Base-by-base conservation (phyloP, 768 basidiomycete genomes). In the Rhodotorula taiwanensis region DNA sequence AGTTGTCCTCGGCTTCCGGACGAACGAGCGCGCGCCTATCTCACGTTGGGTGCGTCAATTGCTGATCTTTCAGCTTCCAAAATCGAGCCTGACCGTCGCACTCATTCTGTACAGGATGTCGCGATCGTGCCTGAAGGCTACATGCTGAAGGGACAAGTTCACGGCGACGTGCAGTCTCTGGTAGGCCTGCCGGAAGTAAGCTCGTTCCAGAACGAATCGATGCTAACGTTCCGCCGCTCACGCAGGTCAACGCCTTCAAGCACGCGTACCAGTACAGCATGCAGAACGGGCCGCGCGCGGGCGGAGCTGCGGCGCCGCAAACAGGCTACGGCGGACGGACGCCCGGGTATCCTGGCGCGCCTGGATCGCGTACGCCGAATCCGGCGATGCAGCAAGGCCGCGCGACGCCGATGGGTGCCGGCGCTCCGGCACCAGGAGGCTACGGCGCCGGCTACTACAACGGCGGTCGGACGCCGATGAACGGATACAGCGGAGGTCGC, bases 31-130 rank as follows among this genome's bases (percentile, higher is more conserved):
- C 64, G 84, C 90, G 14, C 81, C 83, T 28, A 88, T 97, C 48
- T 88, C 91, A 74, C 88, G 84, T 57, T 97, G 92, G 92, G 93
- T 92, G 76, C 53, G 84, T 78, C n/a, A n/a, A n/a, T n/a, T n/a
- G n/a, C n/a, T n/a, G n/a, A n/a, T n/a, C n/a, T 39, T 16, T 39
- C 36, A 39, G 9, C 36, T 8, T 23, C 25, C 25, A 39, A 55
- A 18, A 52, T 18, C 43, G n/a, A n/a, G n/a, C n/a, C n/a, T n/a
- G n/a, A n/a, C n/a, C n/a, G n/a, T 44, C 7, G 23, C 43, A 44
- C 23, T n/a, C 43, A 44, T 44, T 7, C 43, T 9, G 36, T 39
- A 21, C 60, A 76, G 76, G 73, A 73, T 16, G 75, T 77, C 66
- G 69, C 71, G 43, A 70, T 78, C 52, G 58, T 74, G 3, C 76